These are phyloP conservation scores for Lentinula edodes DNA, from an alignment of 768 basidiomycete genomes.

Conservation along the genomic window DNA sequence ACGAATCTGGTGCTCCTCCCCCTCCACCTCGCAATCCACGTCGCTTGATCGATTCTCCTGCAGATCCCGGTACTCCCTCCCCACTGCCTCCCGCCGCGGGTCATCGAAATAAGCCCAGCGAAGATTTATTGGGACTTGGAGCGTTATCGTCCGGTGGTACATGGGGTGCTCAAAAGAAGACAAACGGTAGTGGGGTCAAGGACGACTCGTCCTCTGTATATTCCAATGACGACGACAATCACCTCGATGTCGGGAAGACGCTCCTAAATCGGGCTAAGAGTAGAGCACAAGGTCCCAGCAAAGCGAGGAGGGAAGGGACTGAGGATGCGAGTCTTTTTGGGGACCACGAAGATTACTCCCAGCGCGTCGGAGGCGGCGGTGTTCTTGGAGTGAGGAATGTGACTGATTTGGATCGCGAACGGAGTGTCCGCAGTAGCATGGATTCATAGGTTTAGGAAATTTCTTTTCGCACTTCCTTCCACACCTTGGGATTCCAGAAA, in stretches of 20 bases:
- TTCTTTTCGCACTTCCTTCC: not conserved
- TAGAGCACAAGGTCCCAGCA: not conserved
- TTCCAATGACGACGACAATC: not conserved
- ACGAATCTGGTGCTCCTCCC: not conserved
- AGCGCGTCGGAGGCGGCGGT: not conserved
- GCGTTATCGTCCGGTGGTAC: not conserved
- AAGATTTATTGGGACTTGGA: not conserved
- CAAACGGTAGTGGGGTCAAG: not conserved
- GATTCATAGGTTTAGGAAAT: not conserved
- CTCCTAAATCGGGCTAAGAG: not conserved
- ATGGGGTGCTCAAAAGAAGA: not conserved
- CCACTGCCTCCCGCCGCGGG: not conserved
- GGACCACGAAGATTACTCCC: constrained; percentile 5
- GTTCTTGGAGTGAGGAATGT: not conserved
- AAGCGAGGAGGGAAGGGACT: not conserved
- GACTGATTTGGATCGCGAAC: constrained; percentile 1
- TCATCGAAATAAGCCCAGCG: not conserved
- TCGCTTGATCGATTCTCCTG: not conserved
- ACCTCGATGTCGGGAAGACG: not conserved
- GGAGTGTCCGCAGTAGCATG: constrained; percentile 2
- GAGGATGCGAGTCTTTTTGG: constrained; percentile 4
- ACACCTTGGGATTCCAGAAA: not conserved
- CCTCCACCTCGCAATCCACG: constrained; percentile 3
- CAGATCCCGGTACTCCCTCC: not conserved
- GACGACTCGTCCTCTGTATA: constrained; percentile 3